These are phyloP conservation scores for Suillus hirtellus DNA, from an alignment of 768 basidiomycete species.

Conservation along the genomic window DNA sequence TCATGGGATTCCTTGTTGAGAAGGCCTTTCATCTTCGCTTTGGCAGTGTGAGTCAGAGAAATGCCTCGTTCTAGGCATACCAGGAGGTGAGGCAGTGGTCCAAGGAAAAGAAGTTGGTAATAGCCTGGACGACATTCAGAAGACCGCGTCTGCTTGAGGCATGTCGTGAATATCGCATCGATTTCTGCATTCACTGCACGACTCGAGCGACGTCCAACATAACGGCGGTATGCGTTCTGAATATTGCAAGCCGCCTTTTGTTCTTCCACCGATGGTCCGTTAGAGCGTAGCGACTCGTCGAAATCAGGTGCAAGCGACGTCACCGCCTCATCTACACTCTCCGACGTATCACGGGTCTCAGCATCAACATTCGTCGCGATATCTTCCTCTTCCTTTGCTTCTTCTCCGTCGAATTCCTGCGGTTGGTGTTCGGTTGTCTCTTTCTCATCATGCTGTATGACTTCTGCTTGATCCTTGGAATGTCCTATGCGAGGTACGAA, in stretches of 20 bases:
- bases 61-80: slow-evolving; percentile 41
- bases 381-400: slow-evolving; percentile 19
- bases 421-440: background rate
- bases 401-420: slow-evolving; percentile 3
- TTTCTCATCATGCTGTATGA: background rate
- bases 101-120: slow-evolving; percentile 40
- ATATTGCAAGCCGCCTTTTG: slow-evolving; percentile 24
- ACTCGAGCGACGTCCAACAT: slow-evolving; percentile 14
- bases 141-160: slow-evolving; percentile 25
- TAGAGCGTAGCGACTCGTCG: slow-evolving; percentile 20
- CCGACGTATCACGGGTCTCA: background rate
- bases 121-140: slow-evolving; percentile 29
- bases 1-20: slow-evolving; percentile 32
- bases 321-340: slow-evolving; percentile 8
- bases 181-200: slow-evolving; percentile 23
- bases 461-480: background rate
- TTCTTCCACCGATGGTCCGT: slow-evolving; percentile 29
- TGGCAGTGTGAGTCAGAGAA: slow-evolving; percentile 25
- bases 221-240: slow-evolving; percentile 19
- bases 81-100: slow-evolving; percentile 41
- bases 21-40: slow-evolving; percentile 33
- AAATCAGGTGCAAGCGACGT: slow-evolving; percentile 12
- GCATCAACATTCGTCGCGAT: background rate
- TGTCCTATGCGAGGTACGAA: slow-evolving; percentile 18
- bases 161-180: slow-evolving; percentile 29